These are phyloP conservation scores for Ilex asprella DNA, from an alignment of 257 asterid species.

Conservation along the genomic window DNA sequence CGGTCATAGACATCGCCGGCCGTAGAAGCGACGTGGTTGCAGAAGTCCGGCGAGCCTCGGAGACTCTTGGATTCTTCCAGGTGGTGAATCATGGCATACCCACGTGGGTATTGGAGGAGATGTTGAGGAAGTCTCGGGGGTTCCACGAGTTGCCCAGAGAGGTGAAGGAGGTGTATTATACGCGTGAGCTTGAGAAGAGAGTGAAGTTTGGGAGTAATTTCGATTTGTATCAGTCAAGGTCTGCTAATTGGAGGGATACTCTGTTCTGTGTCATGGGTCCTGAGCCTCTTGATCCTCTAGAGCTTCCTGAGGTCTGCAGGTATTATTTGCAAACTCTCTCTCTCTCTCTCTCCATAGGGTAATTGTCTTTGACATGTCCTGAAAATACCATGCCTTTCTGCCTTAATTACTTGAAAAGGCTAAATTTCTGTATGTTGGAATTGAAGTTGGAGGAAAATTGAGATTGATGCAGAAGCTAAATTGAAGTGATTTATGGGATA, in stretches of 20 bases:
- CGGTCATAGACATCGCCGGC: slow-evolving; percentile 10
- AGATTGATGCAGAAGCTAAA: no score
- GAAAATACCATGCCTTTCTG: no score
- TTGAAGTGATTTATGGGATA: no score
- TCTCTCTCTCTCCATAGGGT: no score
- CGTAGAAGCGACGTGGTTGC: neutral
- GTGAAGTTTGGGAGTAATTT: slow-evolving; percentile 9
- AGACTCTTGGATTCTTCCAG: slow-evolving; percentile 21
- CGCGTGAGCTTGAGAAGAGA: slow-evolving; percentile 1
- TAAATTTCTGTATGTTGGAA: no score
- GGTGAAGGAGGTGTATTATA: slow-evolving; percentile 12
- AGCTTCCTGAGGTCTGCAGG: slow-evolving; percentile 21
- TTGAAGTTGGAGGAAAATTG: no score
- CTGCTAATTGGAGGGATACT: slow-evolving; percentile 18
- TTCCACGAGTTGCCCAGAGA: slow-evolving; percentile 14
- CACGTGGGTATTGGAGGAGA: slow-evolving; percentile 1
- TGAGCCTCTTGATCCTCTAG: slow-evolving; percentile 14
- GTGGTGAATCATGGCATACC: slow-evolving; percentile 17
- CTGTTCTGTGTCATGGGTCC: slow-evolving; percentile 10
- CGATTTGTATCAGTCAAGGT: slow-evolving; percentile 8
- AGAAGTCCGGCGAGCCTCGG: slow-evolving; percentile 10
- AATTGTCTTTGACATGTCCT: no score
- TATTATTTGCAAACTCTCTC: neutral
- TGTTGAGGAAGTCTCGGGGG: slow-evolving; percentile 7
- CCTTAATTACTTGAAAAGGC: no score